Evolutionary conservation across 345 rosid genomes (phyloP).

Genomic region (Eutrema heterophyllum): DNA sequence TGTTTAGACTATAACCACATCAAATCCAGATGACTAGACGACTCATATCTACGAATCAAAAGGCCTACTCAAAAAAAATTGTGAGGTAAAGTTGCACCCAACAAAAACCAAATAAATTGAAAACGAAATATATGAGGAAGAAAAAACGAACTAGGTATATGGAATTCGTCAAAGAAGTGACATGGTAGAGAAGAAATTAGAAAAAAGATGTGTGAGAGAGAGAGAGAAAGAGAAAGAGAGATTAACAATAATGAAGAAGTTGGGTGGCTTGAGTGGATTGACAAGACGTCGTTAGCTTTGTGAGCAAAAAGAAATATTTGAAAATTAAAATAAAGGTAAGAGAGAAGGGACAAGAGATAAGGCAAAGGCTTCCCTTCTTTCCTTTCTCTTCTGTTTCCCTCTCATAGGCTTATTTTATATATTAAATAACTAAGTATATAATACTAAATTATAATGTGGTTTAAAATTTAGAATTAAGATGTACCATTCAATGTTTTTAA

Average conservation of each 20-base stretch:
- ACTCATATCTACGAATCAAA: constrained; percentile 20
- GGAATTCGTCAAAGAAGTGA: constrained; percentile 26
- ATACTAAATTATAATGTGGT: background rate
- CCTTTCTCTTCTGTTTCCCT: constrained; percentile 1
- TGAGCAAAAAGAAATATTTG: constrained; percentile 34
- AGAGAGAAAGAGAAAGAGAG: constrained; percentile 15
- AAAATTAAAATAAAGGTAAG: constrained; percentile 36
- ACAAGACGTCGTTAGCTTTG: constrained; percentile 54
- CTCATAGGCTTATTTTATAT: background rate
- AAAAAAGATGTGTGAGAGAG: background rate
- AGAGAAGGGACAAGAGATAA: constrained; percentile 34
- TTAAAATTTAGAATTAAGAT: background rate
- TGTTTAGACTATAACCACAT: constrained; percentile 32
- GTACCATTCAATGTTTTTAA: background rate
- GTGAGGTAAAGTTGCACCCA: constrained; percentile 58
- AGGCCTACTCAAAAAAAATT: constrained; percentile 8
- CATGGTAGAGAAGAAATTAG: constrained; percentile 15
- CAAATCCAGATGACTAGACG: constrained; percentile 34
- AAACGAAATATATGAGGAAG: constrained; percentile 6
- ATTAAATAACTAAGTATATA: background rate
- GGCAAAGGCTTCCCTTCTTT: constrained; percentile 28
- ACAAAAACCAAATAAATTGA: constrained; percentile 21
- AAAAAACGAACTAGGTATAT: constrained; percentile 29
- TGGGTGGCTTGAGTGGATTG: constrained; percentile 54
- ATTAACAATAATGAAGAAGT: constrained; percentile 43